Base-by-base conservation (phyloP, 345 rosid species). In the Draba incana region DNA sequence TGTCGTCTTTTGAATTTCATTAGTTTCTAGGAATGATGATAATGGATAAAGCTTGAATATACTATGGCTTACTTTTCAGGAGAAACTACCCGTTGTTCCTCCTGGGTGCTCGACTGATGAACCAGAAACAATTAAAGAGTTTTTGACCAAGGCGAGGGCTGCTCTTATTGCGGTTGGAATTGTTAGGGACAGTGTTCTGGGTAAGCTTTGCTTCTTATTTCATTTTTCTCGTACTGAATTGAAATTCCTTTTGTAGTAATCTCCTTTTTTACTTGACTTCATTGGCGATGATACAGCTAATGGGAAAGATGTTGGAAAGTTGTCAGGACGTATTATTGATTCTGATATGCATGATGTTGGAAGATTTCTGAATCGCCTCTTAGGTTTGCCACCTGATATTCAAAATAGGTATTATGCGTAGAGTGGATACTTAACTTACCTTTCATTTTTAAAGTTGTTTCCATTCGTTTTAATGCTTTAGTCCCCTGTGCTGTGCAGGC, bases 301-400 rank as follows among this genome's bases (percentile, higher is more conserved):
- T 66, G 98, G 94, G 57, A 92, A 88, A 78, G 97, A 91, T 75
- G 64, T 54, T 72, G 88, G 86, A 23, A 93, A 88, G 75, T 72
- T 86, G 23, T 81, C 95, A n/a, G 97, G 98, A 57, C 97, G 98
- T 62, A 93, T 93, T 69, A 79, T 90, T 81, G 98, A 93, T 83
- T 90, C 98, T 14, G 98, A 93, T 75, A 93, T 93, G 98, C 97
- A 90, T 62, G 98, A 93, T 69, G 92, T 88, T 76, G 98, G 97
- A 14, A 87, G 97, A 76, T 93, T 90, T 75, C 84, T 93, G 49
- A 93, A 93, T 81, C 89, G 99, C 27, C 91, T 94, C 68, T 79
- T 91, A 55, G 98, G 98, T 61, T 82, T 94, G 79, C 96, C 99
- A 57, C 95, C 99, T 56, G 97, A 91, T 50, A 90, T 94, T 75